Base-by-base conservation (phyloP, 2,329 filamentous ascomycete species). In the Scedosporium boydii region DNA sequence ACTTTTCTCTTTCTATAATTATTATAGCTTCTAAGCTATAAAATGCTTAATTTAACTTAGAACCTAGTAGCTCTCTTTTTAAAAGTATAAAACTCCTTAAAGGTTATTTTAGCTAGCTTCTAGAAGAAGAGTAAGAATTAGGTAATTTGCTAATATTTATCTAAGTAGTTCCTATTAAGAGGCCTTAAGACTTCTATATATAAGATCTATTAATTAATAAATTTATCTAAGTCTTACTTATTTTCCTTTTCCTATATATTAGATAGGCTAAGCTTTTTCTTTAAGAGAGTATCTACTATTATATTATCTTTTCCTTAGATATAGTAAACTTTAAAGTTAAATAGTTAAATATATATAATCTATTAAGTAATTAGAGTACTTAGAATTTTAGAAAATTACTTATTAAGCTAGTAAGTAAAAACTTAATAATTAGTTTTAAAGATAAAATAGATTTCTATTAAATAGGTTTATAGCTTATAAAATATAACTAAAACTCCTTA, bases 231-330 rank as follows among this genome's bases (percentile, higher is more conserved):
- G 3, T 46, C n/a, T 5, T 46, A 46, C n/a, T 55, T 26, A 12
- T 55, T 26, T 55, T 55, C 48, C 26, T 7, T 55, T 55, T 18
- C 48, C 6, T 55, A 55, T 55, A 55, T 21, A 55, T 55, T 18
- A 55, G 14, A 55, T 26, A 21, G 4, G 10, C 44, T 48, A 55
- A 14, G 48, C 6, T 12, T 21, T 51, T 62, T n/a, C 64, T 61
- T 64, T 65, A 65, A 58, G 55, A 66, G 63, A 64, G 21, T 59
- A 42, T 60, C 18, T 29, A 12, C 27, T 27, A 48, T 51, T 48
- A n/a, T 23, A 48, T n/a, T 26, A 29, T 55, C 48, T 23, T 21
- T 26, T 21, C n/a, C n/a, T 55, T 18, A 12, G 7, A 55, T 55
- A 55, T n/a, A 55, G 14, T 55, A 55, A 7, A 18, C 51, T 55